These are phyloP conservation scores for Raddia guianensis DNA, from an alignment of 176 grass and related monocot genomes.

Conservation along the genomic window DNA sequence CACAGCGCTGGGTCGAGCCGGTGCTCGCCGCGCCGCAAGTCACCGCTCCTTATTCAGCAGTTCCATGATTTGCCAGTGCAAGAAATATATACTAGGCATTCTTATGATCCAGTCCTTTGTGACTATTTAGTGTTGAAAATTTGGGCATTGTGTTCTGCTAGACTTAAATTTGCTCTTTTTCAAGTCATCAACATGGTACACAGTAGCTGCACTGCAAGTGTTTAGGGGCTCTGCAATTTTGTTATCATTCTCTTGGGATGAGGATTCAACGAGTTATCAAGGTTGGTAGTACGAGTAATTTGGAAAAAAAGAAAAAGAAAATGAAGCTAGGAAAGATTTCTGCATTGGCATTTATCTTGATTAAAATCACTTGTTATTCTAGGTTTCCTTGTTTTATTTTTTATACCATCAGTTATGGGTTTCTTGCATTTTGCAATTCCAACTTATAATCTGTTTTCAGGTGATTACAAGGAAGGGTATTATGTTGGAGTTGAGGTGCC, in stretches of 20 bases:
- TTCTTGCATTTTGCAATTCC: constrained; percentile 7
- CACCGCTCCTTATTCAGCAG: neutral
- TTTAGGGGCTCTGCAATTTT: neutral
- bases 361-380: neutral
- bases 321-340: neutral
- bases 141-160: neutral
- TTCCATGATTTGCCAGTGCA: neutral
- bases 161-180: neutral
- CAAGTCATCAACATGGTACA: neutral
- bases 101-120: neutral
- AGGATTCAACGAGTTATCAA: constrained; percentile 7
- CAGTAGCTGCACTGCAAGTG: neutral
- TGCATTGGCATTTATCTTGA: neutral
- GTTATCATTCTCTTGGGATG: neutral
- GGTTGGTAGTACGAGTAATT: neutral
- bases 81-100: neutral
- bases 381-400: neutral
- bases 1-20: too few species aligned
- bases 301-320: neutral
- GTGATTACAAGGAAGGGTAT: constrained; percentile 98
- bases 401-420: neutral
- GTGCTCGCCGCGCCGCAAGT: too few species aligned
- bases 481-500: constrained; percentile 88
- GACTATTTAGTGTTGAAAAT: neutral
- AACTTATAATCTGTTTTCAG: constrained; percentile 42